These are phyloP conservation scores for Epichloe festucae DNA, from an alignment of 2,329 filamentous ascomycete genomes.

Conservation along the genomic window DNA sequence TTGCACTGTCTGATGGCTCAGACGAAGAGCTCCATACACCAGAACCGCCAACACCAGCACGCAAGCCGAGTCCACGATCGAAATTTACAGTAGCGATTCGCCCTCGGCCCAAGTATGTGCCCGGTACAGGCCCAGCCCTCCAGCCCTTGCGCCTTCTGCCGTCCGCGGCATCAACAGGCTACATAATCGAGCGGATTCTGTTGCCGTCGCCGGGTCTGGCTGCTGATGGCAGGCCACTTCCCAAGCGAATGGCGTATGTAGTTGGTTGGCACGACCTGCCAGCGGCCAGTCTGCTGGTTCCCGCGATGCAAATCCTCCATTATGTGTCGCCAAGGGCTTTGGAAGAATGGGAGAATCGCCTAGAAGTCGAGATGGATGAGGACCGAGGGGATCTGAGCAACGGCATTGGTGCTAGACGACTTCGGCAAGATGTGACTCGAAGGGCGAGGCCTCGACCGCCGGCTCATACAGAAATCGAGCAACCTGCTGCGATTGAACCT, in stretches of 20 bases:
- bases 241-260: conserved; percentile 37
- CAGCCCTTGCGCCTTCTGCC: conserved; percentile 35
- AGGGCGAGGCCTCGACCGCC: conserved; percentile 17
- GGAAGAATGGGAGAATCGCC: conserved; percentile 42
- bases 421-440: conserved; percentile 5
- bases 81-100: conserved; percentile 2
- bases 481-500: conserved; percentile 16
- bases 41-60: neutral
- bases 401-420: conserved; percentile 11
- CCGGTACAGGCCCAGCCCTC: conserved; percentile 34
- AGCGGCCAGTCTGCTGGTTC: conserved; percentile 32
- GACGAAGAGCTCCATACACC: neutral
- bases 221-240: conserved; percentile 22
- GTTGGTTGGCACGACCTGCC: conserved; percentile 42
- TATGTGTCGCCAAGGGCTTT: conserved; percentile 44
- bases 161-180: conserved; percentile 38
- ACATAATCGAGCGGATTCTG: conserved; percentile 41
- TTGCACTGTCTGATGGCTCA: neutral
- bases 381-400: conserved; percentile 18
- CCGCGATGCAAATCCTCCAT: conserved; percentile 35
- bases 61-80: neutral
- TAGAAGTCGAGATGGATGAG: conserved; percentile 29
- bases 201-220: conserved; percentile 24
- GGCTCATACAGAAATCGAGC: conserved; percentile 11
- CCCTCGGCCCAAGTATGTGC: conserved; percentile 23